A percentile compares a stretch with the other conserved stretches of the same genome.
These are phyloP conservation scores for Citropsis articulata DNA, from an alignment of 345 rosid species.

Conservation along the genomic window DNA sequence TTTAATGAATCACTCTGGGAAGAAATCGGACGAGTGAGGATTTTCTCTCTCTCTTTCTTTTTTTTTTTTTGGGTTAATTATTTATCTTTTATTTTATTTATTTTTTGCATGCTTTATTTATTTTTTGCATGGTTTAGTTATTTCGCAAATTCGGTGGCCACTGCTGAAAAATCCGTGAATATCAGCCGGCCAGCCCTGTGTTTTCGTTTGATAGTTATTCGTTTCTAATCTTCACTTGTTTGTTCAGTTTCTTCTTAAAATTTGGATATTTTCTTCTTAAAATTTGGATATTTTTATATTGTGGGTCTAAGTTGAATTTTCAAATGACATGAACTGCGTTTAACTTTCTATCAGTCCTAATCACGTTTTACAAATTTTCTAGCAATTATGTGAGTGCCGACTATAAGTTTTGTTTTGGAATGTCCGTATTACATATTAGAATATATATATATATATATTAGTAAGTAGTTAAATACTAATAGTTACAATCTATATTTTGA, in stretches of 20 bases:
- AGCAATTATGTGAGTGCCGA: not conserved
- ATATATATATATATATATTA: too few species aligned
- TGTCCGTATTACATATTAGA: too few species aligned
- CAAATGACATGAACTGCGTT: not conserved
- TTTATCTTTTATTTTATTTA: not conserved
- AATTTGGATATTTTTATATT: too few species aligned
- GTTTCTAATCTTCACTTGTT: not conserved
- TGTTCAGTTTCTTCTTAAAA: not conserved
- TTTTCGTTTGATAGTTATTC: not conserved
- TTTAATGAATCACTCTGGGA: slow-evolving; percentile 85
- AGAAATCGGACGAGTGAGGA: slow-evolving; percentile 75
- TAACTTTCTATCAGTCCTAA: not conserved
- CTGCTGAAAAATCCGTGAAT: not conserved
- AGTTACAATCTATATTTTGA: too few species aligned
- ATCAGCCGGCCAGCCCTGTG: too few species aligned
- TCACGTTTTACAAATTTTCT: not conserved
- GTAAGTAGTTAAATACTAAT: too few species aligned
- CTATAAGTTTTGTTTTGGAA: too few species aligned
- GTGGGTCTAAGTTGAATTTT: not conserved
- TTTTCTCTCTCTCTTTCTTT: not conserved
- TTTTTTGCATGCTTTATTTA: too few species aligned
- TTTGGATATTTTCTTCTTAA: too few species aligned
- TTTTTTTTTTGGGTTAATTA: too few species aligned
- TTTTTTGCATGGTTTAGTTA: not conserved
- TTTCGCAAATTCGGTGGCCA: not conserved